These are phyloP conservation scores for Dactylorhiza incarnata DNA, from an alignment of 106 monocot genomes.

Conservation along the genomic window DNA sequence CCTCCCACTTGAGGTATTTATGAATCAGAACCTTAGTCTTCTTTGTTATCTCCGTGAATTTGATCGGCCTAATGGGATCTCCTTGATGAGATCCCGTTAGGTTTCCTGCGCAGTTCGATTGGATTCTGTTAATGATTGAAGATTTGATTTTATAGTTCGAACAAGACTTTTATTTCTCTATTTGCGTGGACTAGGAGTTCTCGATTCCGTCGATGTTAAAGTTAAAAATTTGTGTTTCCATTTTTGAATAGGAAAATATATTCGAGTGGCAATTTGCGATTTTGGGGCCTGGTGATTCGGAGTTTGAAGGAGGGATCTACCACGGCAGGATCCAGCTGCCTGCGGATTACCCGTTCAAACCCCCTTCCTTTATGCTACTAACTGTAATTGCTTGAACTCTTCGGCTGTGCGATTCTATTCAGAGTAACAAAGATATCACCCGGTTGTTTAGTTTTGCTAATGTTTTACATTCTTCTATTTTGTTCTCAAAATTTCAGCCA, in stretches of 20 bases:
- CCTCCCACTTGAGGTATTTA: conserved; percentile 79
- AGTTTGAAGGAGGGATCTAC: conserved; percentile 94
- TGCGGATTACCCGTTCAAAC: conserved; percentile 85
- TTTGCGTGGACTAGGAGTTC: not conserved
- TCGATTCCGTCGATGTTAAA: not conserved
- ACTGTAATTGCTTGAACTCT: conserved; percentile 30
- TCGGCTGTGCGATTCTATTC: not conserved
- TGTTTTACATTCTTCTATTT: conserved; percentile 6
- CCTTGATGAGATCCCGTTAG: not conserved
- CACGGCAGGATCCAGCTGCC: conserved; percentile 96
- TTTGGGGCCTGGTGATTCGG: conserved; percentile 71
- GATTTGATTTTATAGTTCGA: not conserved
- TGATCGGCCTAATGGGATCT: not conserved
- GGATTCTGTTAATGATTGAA: not conserved
- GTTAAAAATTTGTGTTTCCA: not conserved
- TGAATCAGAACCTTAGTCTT: conserved; percentile 3
- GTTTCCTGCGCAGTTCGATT: not conserved
- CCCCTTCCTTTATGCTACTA: conserved; percentile 84
- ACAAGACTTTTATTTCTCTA: not conserved
- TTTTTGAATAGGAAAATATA: conserved; percentile 64
- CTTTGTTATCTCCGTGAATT: not conserved
- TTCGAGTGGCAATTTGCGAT: conserved; percentile 99
- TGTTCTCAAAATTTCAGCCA: conserved; percentile 42
- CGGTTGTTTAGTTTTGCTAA: not conserved
- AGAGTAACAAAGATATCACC: not conserved